Evolutionary conservation across 495 filamentous ascomycete genomes (phyloP).

Genomic region (Hypoxylon subgilvum): DNA sequence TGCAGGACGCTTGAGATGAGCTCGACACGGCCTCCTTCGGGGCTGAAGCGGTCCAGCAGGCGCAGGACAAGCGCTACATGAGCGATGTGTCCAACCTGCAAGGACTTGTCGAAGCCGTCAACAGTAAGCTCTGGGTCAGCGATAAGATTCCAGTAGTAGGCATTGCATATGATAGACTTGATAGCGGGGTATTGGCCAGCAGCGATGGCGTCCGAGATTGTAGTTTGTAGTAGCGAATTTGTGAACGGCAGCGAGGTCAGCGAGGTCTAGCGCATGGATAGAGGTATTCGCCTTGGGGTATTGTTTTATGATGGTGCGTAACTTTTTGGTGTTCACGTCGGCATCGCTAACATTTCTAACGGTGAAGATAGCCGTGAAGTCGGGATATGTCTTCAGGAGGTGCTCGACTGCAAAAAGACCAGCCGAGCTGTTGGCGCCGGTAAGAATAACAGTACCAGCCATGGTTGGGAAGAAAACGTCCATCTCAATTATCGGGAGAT

Average conservation of each 20-base stretch:
- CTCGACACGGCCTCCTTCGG: constrained; percentile 47
- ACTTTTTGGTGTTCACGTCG: neutral
- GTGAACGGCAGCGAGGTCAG: constrained; percentile 42
- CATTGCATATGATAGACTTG: constrained; percentile 52
- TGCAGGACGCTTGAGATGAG: constrained; percentile 47
- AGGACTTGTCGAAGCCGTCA: constrained; percentile 51
- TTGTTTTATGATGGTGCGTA: neutral
- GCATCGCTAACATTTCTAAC: neutral
- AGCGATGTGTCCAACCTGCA: constrained; percentile 51
- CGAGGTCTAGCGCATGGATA: constrained; percentile 41
- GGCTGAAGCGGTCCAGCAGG: constrained; percentile 47
- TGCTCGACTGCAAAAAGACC: constrained; percentile 4
- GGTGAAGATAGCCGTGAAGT: neutral
- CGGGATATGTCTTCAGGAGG: constrained; percentile 1
- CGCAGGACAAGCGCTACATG: constrained; percentile 52
- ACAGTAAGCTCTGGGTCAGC: constrained; percentile 43
- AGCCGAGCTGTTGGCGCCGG: constrained; percentile 7
- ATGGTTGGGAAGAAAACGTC: no score
- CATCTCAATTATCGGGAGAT: no score
- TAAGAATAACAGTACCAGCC: constrained; percentile 1
- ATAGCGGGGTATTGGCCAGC: constrained; percentile 45
- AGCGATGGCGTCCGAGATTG: constrained; percentile 33
- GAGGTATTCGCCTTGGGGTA: neutral
- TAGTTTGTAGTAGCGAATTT: constrained; percentile 41
- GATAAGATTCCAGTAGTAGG: constrained; percentile 52